Percentiles rank a stretch among this genome's conserved stretches.
Conservation (phyloP, 73 alveolate species). For the Chromera velia region DNA sequence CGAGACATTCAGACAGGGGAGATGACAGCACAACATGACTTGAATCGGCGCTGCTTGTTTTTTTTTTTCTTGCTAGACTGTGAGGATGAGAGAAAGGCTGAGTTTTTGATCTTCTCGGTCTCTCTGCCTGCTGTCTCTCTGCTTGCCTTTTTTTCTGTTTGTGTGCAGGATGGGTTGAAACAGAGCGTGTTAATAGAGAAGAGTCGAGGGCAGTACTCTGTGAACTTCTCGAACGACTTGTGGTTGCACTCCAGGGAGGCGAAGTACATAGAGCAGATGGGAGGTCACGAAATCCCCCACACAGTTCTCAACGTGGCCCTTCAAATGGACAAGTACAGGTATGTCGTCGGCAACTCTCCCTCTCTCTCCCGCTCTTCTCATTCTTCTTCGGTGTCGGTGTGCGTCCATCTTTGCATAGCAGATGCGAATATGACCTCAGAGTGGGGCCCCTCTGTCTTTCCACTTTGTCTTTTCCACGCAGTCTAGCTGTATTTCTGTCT, state of each 20-base stretch:
- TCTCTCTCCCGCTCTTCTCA: too few species aligned
- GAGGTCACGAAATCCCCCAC: slow-evolving; percentile 43
- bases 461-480: too few species aligned
- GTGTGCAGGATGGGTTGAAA: not conserved
- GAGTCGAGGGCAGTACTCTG: not conserved
- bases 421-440: not conserved
- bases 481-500: too few species aligned
- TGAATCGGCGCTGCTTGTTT: too few species aligned
- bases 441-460: not conserved
- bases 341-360: too few species aligned
- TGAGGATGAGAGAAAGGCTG: too few species aligned
- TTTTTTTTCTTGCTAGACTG: too few species aligned
- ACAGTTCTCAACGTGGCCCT: slow-evolving; percentile 86
- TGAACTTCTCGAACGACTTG: slow-evolving; percentile 9
- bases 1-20: too few species aligned
- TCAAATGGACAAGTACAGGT: slow-evolving; percentile 75
- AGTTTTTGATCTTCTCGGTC: too few species aligned
- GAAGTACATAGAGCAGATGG: slow-evolving; percentile 39
- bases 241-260: slow-evolving; percentile 30
- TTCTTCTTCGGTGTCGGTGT: not conserved
- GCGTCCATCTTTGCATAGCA: not conserved
- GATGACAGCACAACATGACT: too few species aligned
- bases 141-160: not conserved
- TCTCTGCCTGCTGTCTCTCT: too few species aligned
- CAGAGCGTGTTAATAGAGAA: not conserved